Conservation (phyloP, 106 monocot species). For the Dendrobium nobile region DNA sequence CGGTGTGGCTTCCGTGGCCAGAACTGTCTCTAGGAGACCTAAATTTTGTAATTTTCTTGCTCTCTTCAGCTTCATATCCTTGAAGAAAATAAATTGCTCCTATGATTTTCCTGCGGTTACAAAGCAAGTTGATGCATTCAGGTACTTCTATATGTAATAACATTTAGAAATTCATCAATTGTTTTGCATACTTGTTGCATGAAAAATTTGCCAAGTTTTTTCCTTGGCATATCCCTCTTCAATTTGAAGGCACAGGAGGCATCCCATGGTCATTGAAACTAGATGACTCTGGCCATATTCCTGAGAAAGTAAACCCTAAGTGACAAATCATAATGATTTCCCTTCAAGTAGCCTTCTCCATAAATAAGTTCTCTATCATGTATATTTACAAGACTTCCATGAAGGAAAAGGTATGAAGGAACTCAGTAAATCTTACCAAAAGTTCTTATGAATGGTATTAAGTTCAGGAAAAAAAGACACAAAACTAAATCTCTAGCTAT, state of each 20-base stretch:
- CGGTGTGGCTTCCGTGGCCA: conserved; percentile 88
- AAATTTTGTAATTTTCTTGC: conserved; percentile 16
- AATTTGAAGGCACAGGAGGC: conserved; percentile 75
- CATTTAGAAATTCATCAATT: background rate
- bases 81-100: conserved; percentile 69
- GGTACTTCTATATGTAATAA: background rate
- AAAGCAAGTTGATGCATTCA: background rate
- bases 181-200: conserved; percentile 57
- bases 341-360: too few relatives aligned
- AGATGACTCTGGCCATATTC: conserved; percentile 90
- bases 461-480: too few relatives aligned
- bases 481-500: too few relatives aligned
- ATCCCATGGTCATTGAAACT: conserved; percentile 75
- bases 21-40: conserved; percentile 72
- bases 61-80: conserved; percentile 56
- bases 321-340: too few relatives aligned
- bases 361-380: too few relatives aligned
- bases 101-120: conserved; percentile 35
- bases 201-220: conserved; percentile 46
- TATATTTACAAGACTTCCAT: too few relatives aligned
- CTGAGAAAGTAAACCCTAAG: conserved; percentile 14
- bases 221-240: conserved; percentile 81
- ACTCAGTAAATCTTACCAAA: too few relatives aligned
- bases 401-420: too few relatives aligned
- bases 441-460: too few relatives aligned